These are phyloP conservation scores for Penicillium ochrochloron DNA, from an alignment of 495 filamentous ascomycete species.

Conservation along the genomic window DNA sequence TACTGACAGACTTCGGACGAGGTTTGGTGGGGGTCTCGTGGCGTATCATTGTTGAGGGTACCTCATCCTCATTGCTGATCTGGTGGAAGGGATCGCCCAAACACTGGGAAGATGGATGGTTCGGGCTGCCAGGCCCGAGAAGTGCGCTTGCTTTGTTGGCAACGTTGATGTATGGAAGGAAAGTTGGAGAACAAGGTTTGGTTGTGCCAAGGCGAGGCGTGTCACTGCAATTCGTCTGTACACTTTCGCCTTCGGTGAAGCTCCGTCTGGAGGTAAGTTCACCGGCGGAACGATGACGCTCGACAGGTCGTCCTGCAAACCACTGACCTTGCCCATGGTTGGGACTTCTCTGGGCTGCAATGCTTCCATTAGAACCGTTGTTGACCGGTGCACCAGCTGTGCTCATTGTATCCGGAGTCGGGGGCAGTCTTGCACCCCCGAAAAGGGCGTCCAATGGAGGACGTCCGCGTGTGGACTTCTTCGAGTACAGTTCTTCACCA, in stretches of 20 bases:
- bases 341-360: slow-evolving; percentile 32
- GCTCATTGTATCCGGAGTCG: slow-evolving; percentile 54
- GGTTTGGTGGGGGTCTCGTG: slow-evolving; percentile 29
- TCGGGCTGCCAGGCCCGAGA: slow-evolving; percentile 33
- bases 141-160: slow-evolving; percentile 34
- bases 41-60: slow-evolving; percentile 31
- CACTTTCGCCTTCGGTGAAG: slow-evolving; percentile 27
- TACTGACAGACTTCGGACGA: slow-evolving; percentile 9
- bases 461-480: slow-evolving; percentile 30
- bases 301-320: slow-evolving; percentile 27
- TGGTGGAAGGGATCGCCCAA: slow-evolving; percentile 32
- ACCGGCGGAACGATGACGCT: slow-evolving; percentile 43
- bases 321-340: slow-evolving; percentile 23
- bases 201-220: slow-evolving; percentile 31
- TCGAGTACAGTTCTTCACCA: slow-evolving; percentile 26
- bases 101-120: slow-evolving; percentile 29
- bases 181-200: slow-evolving; percentile 33
- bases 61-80: slow-evolving; percentile 25
- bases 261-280: slow-evolving; percentile 35
- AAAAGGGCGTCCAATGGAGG: slow-evolving; percentile 40
- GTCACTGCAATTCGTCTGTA: slow-evolving; percentile 41
- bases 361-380: slow-evolving; percentile 45
- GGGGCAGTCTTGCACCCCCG: slow-evolving; percentile 43
- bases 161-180: slow-evolving; percentile 41
- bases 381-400: slow-evolving; percentile 39